Percentiles rank a stretch among this genome's conserved stretches.
These are phyloP conservation scores for Fusarium subtropicale DNA, from an alignment of 2,329 filamentous ascomycete species.

Conservation along the genomic window DNA sequence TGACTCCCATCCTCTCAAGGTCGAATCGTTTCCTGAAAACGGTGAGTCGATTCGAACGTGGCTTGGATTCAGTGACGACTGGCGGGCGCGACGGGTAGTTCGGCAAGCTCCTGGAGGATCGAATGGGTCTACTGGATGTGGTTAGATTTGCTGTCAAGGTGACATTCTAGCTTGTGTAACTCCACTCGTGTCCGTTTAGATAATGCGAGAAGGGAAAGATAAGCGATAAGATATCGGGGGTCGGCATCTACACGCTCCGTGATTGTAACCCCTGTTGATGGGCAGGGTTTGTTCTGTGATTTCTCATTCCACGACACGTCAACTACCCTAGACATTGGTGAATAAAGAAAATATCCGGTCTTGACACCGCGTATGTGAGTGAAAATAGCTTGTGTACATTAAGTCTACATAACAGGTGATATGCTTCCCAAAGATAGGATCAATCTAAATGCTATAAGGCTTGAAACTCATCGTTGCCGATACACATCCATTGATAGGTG, in stretches of 20 bases:
- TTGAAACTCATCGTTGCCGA: neutral
- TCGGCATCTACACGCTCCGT: neutral
- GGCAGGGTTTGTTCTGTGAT: neutral
- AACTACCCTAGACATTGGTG: neutral
- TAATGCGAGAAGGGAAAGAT: constrained; percentile 4
- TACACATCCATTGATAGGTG: rapidly evolving
- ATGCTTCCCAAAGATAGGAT: neutral
- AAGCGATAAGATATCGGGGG: neutral
- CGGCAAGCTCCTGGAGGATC: neutral
- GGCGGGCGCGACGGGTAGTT: neutral
- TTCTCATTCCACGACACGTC: neutral
- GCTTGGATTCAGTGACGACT: constrained; percentile 11
- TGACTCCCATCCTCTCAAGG: neutral
- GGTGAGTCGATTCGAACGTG: constrained; percentile 5
- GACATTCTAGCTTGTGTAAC: neutral
- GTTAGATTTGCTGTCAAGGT: neutral
- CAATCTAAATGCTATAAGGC: no score
- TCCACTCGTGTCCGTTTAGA: constrained; percentile 8
- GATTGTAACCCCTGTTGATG: neutral
- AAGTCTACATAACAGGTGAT: neutral
- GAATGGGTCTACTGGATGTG: constrained; percentile 1
- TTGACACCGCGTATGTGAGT: no score
- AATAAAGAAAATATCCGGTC: neutral
- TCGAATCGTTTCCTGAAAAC: constrained; percentile 5
- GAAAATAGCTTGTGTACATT: no score